A percentile compares a stretch with the other conserved stretches of the same genome.
phyloP scores from a whole-genome alignment of 768 basidiomycete genomes.

The Rhodosporidiobolus sp. region DNA sequence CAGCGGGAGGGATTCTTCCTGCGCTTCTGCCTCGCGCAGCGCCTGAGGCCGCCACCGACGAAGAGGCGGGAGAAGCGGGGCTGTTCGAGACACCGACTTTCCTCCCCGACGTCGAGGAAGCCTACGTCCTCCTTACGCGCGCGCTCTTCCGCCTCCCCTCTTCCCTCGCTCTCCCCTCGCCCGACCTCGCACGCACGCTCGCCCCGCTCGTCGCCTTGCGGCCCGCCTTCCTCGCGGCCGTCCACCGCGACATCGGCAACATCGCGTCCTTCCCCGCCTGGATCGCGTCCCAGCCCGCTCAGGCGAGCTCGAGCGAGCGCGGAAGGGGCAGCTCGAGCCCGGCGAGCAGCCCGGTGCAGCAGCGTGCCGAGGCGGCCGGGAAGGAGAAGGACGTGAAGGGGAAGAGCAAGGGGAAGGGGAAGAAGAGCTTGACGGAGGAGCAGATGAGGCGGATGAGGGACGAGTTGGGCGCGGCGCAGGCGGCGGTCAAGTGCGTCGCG shows the following conservation, averaged over 20 bases:
- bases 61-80: neutral
- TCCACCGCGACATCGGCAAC: slow-evolving; percentile 34
- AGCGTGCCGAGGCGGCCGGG: neutral
- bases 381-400: neutral
- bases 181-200: neutral
- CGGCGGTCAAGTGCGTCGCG: slow-evolving; percentile 22
- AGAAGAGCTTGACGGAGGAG: slow-evolving; percentile 27
- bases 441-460: slow-evolving; percentile 36
- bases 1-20: neutral
- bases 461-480: slow-evolving; percentile 33
- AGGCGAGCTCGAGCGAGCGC: too few species aligned
- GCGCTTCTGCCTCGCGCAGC: slow-evolving; percentile 1
- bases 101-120: slow-evolving; percentile 32
- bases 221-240: neutral
- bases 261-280: slow-evolving; percentile 17
- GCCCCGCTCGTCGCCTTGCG: slow-evolving; percentile 8
- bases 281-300: neutral
- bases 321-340: neutral
- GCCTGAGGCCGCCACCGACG: neutral
- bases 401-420: neutral
- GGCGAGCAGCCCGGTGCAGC: neutral
- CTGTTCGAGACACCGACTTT: slow-evolving; percentile 1
- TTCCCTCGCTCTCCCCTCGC: neutral
- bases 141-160: slow-evolving; percentile 21
- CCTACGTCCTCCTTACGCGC: slow-evolving; percentile 24